Conservation (phyloP, 2,329 filamentous ascomycete species). For the Ceratocystis papillata region DNA sequence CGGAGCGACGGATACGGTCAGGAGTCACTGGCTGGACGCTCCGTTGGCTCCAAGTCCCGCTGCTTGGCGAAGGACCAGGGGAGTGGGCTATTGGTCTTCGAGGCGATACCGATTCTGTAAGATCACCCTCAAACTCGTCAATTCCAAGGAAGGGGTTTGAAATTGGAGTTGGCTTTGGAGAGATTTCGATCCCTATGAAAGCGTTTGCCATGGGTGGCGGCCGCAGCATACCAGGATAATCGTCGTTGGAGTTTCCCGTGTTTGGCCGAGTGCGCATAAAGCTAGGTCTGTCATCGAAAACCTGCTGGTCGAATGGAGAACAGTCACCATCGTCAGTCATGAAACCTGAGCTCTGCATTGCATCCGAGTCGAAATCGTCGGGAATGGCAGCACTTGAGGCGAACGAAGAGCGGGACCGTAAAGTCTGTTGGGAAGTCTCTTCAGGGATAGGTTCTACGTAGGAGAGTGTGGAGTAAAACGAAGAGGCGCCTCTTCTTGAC, state of each 20-base stretch:
- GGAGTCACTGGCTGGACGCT: slow-evolving; percentile 27
- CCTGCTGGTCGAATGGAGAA: slow-evolving; percentile 12
- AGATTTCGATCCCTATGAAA: slow-evolving; percentile 15
- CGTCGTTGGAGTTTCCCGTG: slow-evolving; percentile 28
- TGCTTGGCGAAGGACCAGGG: neutral
- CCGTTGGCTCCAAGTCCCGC: slow-evolving; percentile 9
- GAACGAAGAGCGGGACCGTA: slow-evolving; percentile 51
- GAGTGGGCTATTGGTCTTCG: neutral
- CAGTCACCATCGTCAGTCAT: slow-evolving; percentile 19
- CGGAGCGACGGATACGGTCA: slow-evolving; percentile 42
- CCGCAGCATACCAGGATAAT: neutral
- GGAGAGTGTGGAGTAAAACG: slow-evolving; percentile 54
- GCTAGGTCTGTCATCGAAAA: slow-evolving; percentile 18
- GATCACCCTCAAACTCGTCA: slow-evolving; percentile 5
- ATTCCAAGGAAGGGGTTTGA: slow-evolving; percentile 13
- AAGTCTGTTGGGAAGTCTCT: slow-evolving; percentile 44
- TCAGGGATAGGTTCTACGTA: slow-evolving; percentile 68
- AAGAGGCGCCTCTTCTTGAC: slow-evolving; percentile 49
- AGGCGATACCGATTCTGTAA: neutral
- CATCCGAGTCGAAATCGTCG: slow-evolving; percentile 45
- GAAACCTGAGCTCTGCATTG: slow-evolving; percentile 17
- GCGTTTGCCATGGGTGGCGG: slow-evolving; percentile 16
- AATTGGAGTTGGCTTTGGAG: neutral
- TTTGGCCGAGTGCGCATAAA: slow-evolving; percentile 16
- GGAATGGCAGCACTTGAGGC: slow-evolving; percentile 65